These are phyloP conservation scores for Rhizophora apiculata DNA, from an alignment of 345 rosid genomes.

Conservation along the genomic window DNA sequence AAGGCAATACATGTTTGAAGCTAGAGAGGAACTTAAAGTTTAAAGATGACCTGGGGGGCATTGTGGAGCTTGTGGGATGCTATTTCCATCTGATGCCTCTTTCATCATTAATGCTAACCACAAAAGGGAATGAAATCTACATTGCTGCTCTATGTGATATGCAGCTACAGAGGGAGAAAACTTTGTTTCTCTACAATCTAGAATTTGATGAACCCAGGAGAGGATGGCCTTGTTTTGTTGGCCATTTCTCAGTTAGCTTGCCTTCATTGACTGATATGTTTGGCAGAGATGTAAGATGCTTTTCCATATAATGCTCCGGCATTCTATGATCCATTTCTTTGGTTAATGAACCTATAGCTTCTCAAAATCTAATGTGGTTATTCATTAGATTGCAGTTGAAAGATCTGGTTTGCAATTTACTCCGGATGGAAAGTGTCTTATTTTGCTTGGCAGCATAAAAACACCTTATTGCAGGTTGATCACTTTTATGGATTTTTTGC, in stretches of 20 bases:
- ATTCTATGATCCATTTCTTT: conserved; percentile 9
- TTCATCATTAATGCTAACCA: conserved; percentile 47
- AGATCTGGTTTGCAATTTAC: conserved; percentile 54
- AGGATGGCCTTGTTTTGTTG: conserved; percentile 73
- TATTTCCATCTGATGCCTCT: conserved; percentile 69
- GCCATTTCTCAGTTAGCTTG: conserved; percentile 48
- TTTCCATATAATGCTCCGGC: conserved; percentile 2
- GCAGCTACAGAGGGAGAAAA: conserved; percentile 37
- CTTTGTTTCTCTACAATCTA: conserved; percentile 62
- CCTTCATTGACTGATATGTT: conserved; percentile 43
- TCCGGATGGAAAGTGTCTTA: conserved; percentile 65
- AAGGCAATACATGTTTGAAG: conserved; percentile 31
- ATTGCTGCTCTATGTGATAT: conserved; percentile 62
- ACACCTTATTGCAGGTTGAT: conserved; percentile 83
- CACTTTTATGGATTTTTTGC: conserved; percentile 12
- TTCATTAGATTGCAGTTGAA: conserved; percentile 54
- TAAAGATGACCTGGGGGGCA: conserved; percentile 44
- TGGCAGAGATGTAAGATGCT: conserved; percentile 42
- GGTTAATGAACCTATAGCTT: background rate
- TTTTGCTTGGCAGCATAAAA: conserved; percentile 57
- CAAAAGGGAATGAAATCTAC: conserved; percentile 49
- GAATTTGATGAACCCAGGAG: conserved; percentile 39
- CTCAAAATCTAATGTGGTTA: conserved; percentile 9
- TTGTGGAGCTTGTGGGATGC: conserved; percentile 61
- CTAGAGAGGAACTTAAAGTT: conserved; percentile 34